Evolutionary conservation across 768 basidiomycete genomes (phyloP), one percentile per base, ranked within the genome.

Genomic region (Lactarius akahatsu): DNA sequence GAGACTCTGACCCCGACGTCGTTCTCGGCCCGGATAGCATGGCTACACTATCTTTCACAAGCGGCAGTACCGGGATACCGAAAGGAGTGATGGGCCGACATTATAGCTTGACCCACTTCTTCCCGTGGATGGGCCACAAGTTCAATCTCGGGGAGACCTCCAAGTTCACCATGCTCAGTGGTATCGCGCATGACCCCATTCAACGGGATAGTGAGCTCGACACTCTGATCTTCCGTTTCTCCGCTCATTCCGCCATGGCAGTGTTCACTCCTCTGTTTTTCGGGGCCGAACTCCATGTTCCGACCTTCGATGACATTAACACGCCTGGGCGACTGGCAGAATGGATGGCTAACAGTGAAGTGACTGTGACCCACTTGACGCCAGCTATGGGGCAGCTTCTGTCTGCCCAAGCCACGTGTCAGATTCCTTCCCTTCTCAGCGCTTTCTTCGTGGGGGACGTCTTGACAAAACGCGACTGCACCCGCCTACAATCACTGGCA

Each of bases 401-500:
- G 61, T 97, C 95, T 4, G 93, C 95, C 0, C 89, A 91, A 69
- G 89, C 90, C 0, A 88, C 85, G 1, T 79, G 83, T 23, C 90
- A 92, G 73, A 96, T 98, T 70, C 90, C 94, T 6, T 86, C 90
- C 8, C 87, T 99, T 26, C 80, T 77, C 43, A 94, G 90, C 72
- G 97, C 97, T 11, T 98, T 99, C 82, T 98, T 99, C 75, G 97
- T 99, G 55, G 97, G 97, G n/a, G 97, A 99, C 74, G 88, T 98
- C 52, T 87, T 99, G 63, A 98, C 97, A 67, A 99, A 98, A 77
- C 91, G 97, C 54, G 97, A 99, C 76, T 98, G 96, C 73, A 85
- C 91, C 50, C 91, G 97, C 41, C 83, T 99, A 3, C 97, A 99
- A 76, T 83, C 91, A 2, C 88, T 99, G 57, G 97, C 96, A 2